Evolutionary conservation across 1,139 yeast genomes (phyloP), one percentile per base, ranked within the genome.

Genomic region (Sugiyamaella japonica): DNA sequence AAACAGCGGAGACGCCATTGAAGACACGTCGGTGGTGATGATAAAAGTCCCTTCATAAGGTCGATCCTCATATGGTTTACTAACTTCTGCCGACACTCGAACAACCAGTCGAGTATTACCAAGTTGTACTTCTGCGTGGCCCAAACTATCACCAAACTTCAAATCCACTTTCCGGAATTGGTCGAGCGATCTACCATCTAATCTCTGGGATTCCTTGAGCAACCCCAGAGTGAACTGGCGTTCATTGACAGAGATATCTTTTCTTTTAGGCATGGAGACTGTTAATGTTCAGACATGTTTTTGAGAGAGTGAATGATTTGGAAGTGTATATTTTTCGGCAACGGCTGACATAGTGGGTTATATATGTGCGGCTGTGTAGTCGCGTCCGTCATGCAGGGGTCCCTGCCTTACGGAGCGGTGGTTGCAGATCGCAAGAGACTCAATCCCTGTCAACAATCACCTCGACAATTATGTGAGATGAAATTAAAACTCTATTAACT

Each of bases 31-130:
- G 5, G 96, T 87, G 50, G 88, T 83, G 29, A 93, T 90, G 42
- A 81, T 76, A 67, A 93, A 90, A 3, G 87, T 70, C 1, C 99
- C 99, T 71, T 95, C 99, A 67, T 89, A 91, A 1, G 98, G 98
- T 51, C 97, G 77, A 63, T 91, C 96, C 54, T 89, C 96, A 62
- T 80, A 86, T 0, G 99, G 99, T 58, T 81, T 80, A 8, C 82
- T 78, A n/a, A 95, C 84, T 55, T 82, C 85, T 17, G 96, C 87
- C 23, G 93, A 84, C 1, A 91, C 84, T 56, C 93, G 79, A 13
- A 86, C 93, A 2, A 88, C 83, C 3, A 93, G 81, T 63, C 67
- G 59, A 7, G 96, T 89, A 29, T 78, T 73, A 1, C 98, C 98
- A 70, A 91, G 77, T 36, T 73, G 73, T 9, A 91, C 82, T 61